Evolutionary conservation across 2,329 filamentous ascomycete species (phyloP).

Genomic region (Pezicula neosporulosa): DNA sequence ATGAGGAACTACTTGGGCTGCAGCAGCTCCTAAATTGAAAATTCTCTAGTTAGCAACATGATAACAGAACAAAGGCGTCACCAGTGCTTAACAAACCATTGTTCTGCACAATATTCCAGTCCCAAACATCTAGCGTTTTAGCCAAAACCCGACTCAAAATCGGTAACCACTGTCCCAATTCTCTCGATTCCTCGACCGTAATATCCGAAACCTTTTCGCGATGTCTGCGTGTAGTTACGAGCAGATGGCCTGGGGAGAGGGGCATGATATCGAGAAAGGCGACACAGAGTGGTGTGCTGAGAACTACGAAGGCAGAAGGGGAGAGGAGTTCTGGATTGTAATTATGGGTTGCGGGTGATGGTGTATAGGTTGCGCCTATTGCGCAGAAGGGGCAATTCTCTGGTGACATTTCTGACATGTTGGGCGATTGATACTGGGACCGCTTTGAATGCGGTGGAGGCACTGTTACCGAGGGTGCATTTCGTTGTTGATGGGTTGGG

Average conservation of each 20-base stretch:
- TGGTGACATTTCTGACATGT: too few species aligned
- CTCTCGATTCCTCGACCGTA: constrained; percentile 56
- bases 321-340: constrained; percentile 31
- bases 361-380: constrained; percentile 47
- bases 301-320: constrained; percentile 56
- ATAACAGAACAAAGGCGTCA: not conserved
- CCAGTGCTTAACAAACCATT: constrained; percentile 53
- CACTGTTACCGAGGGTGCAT: not conserved
- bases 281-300: constrained; percentile 73
- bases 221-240: constrained; percentile 77
- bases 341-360: constrained; percentile 35
- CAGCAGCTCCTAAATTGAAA: constrained; percentile 58
- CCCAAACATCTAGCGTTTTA: constrained; percentile 64
- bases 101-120: constrained; percentile 98
- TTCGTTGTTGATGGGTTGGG: not conserved
- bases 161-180: constrained; percentile 66
- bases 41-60: not conserved
- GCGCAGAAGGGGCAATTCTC: constrained; percentile 57
- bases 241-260: constrained; percentile 75
- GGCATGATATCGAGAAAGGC: constrained; percentile 95
- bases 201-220: constrained; percentile 75
- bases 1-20: constrained; percentile 89
- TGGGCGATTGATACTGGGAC: not conserved
- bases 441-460: too few species aligned
- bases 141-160: constrained; percentile 70